Evolutionary conservation across 1,284 basidiomycete species (phyloP).

Genomic region (Cryptococcus jaspeensis): DNA sequence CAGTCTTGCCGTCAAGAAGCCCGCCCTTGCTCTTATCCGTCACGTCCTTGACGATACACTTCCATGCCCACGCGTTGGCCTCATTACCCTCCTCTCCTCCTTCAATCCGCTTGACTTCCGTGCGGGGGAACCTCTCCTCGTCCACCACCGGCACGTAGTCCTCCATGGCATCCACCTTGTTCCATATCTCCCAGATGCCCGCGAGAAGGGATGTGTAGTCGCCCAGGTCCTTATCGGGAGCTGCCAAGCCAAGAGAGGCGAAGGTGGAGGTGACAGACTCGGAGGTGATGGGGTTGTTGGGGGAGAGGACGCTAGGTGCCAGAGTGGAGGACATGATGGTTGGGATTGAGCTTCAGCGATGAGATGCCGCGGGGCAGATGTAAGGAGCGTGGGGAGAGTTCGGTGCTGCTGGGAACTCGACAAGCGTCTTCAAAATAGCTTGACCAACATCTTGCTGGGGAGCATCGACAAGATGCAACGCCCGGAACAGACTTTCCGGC

Average conservation of each 20-base stretch:
- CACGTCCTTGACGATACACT: conserved; percentile 14
- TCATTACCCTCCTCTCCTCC: conserved; percentile 22
- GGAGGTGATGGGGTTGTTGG: conserved; percentile 30
- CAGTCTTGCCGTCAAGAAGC: conserved; percentile 28
- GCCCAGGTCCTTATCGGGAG: conserved; percentile 4
- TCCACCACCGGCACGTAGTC: conserved; percentile 35
- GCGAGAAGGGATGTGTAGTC: conserved; percentile 26
- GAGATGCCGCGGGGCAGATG: too few relatives aligned
- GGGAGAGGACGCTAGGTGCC: conserved; percentile 18
- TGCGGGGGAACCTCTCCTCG: conserved; percentile 27
- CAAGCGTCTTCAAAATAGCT: too few relatives aligned
- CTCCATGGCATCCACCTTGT: conserved; percentile 28
- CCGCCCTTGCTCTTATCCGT: conserved; percentile 4
- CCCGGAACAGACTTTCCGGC: too few relatives aligned
- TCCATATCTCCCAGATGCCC: conserved; percentile 35
- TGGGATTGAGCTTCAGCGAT: not conserved
- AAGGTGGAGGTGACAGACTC: conserved; percentile 18
- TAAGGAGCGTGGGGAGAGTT: too few relatives aligned
- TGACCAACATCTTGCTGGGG: too few relatives aligned
- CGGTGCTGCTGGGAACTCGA: too few relatives aligned
- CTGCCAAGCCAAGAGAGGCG: conserved; percentile 16
- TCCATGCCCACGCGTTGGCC: conserved; percentile 36
- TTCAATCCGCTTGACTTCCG: conserved; percentile 18
- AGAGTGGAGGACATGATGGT: conserved; percentile 27
- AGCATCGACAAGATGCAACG: not conserved